A percentile compares a stretch with the other conserved stretches of the same genome.
Conservation (phyloP, 192 early-diverging fungal species). For the Backusella circina region DNA sequence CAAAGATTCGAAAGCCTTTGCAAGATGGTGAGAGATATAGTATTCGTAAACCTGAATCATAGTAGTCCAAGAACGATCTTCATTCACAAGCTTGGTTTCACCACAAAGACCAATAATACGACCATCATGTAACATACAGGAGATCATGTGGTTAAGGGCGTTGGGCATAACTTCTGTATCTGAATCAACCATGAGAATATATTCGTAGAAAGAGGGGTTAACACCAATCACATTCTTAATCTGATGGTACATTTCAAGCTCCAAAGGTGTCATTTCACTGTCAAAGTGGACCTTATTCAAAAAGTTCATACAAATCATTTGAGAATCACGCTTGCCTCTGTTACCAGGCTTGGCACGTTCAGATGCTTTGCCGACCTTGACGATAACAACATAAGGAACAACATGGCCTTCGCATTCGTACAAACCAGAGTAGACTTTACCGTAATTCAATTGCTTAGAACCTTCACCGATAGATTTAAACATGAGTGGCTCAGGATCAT, state of each 20-base stretch:
- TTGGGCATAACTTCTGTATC: conserved; percentile 92
- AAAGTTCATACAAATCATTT: conserved; percentile 97
- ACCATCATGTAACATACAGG: conserved; percentile 85
- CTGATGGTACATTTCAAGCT: conserved; percentile 97
- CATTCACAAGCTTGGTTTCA: conserved; percentile 92
- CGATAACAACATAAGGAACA: conserved; percentile 95
- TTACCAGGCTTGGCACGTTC: conserved; percentile 89
- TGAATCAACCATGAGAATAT: conserved; percentile 96
- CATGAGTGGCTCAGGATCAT: conserved; percentile 75
- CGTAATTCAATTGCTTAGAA: conserved; percentile 90
- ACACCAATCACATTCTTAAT: conserved; percentile 99
- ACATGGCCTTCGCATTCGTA: conserved; percentile 90
- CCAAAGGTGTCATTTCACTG: conserved; percentile 89
- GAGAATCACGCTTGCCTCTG: conserved; percentile 98
- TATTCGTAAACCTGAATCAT: conserved; percentile 99
- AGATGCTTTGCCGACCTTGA: conserved; percentile 86
- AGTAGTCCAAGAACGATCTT: conserved; percentile 89
- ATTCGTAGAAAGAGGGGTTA: conserved; percentile 94
- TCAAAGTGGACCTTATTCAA: conserved; percentile 96
- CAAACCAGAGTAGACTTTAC: conserved; percentile 93
- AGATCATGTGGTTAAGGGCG: conserved; percentile 89
- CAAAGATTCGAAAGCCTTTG: conserved; percentile 96
- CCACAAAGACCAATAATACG: conserved; percentile 94
- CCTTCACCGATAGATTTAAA: conserved; percentile 93
- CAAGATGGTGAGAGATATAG: conserved; percentile 95